Conservation (phyloP, 352 stramenopile species). For the Phytophthora uliginosa region DNA sequence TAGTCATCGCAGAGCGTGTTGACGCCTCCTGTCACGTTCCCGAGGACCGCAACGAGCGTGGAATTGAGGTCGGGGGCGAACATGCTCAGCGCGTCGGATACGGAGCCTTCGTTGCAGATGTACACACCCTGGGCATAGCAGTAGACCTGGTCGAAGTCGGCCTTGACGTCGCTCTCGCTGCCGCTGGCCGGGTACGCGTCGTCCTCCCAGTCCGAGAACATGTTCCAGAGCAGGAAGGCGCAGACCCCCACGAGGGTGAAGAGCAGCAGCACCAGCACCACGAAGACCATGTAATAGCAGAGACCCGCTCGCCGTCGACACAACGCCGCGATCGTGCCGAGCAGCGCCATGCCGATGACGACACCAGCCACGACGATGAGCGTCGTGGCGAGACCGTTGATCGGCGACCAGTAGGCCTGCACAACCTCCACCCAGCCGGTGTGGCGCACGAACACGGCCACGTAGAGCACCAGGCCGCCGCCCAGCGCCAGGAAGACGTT, state of each 20-base stretch:
- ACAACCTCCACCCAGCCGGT: conserved; percentile 68
- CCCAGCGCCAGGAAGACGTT: conserved; percentile 70
- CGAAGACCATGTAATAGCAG: conserved; percentile 61
- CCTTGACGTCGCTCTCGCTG: conserved; percentile 54
- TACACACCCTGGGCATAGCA: conserved; percentile 79
- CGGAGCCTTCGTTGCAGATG: conserved; percentile 67
- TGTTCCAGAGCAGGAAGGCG: conserved; percentile 57
- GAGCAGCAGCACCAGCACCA: conserved; percentile 59
- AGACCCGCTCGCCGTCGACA: conserved; percentile 66
- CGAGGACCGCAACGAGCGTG: conserved; percentile 39
- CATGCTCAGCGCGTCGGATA: conserved; percentile 55
- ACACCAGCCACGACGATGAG: conserved; percentile 60
- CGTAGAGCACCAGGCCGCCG: conserved; percentile 63
- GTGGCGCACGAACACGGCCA: conserved; percentile 51
- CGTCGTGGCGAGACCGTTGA: conserved; percentile 51
- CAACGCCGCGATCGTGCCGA: conserved; percentile 62
- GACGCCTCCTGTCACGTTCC: conserved; percentile 58
- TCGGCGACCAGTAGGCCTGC: conserved; percentile 52
- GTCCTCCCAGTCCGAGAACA: conserved; percentile 52
- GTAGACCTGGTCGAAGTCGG: conserved; percentile 71
- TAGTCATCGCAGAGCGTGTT: conserved; percentile 68
- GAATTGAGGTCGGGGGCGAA: conserved; percentile 54
- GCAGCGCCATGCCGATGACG: conserved; percentile 60
- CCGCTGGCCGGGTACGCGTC: conserved; percentile 53
- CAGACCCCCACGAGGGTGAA: conserved; percentile 59